These are phyloP conservation scores for Eimeria zaria DNA, from an alignment of 169 alveolate genomes.

Conservation along the genomic window DNA sequence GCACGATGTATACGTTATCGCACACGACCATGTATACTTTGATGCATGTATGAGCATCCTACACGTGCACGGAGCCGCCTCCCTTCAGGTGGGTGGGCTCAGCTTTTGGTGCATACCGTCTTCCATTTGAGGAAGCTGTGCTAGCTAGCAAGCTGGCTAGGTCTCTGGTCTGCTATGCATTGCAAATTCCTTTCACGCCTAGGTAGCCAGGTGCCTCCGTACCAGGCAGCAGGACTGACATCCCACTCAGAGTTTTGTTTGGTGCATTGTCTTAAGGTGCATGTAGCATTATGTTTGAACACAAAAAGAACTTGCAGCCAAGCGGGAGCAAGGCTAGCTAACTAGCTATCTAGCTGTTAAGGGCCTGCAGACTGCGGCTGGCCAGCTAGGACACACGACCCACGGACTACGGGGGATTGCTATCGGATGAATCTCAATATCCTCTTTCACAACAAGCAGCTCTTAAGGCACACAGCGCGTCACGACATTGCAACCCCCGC, in stretches of 20 bases:
- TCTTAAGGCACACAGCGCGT: not conserved
- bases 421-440: not conserved
- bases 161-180: not conserved
- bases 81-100: constrained; percentile 7
- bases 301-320: not conserved
- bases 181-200: not conserved
- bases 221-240: not conserved
- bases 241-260: not conserved
- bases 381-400: constrained; percentile 47
- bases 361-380: not conserved
- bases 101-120: not conserved
- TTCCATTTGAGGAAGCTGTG: not conserved
- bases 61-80: not conserved
- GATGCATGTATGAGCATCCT: not conserved
- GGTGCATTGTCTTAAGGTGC: not conserved
- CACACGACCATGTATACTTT: not conserved
- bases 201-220: not conserved
- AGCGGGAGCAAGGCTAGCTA: not conserved
- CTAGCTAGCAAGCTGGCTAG: not conserved
- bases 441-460: not conserved
- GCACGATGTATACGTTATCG: not conserved
- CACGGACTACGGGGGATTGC: not conserved
- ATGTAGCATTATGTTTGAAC: not conserved
- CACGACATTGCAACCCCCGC: constrained; percentile 43
- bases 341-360: not conserved